phyloP scores from a whole-genome alignment of 75 land plant genomes.

The Sequoia sempervirens region DNA sequence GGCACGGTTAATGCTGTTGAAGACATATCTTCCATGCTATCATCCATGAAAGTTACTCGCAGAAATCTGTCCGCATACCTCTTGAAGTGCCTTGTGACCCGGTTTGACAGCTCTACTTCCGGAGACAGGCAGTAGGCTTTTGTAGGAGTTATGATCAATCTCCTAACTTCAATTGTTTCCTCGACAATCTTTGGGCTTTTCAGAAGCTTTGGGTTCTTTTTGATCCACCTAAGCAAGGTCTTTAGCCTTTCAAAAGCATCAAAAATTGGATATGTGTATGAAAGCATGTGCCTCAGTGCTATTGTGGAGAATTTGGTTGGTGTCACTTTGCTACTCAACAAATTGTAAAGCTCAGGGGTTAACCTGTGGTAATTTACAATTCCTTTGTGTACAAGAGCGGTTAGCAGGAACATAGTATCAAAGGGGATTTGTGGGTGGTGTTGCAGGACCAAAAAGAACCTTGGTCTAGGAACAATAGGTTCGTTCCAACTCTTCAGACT shows the following conservation, averaged over 20 bases:
- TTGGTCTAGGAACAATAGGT: slow-evolving; percentile 22
- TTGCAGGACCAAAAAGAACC: slow-evolving; percentile 42
- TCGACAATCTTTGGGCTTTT: slow-evolving; percentile 19
- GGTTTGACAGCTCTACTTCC: slow-evolving; percentile 76
- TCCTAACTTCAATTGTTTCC: slow-evolving; percentile 49
- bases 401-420: slow-evolving; percentile 57
- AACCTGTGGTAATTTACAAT: slow-evolving; percentile 63
- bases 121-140: slow-evolving; percentile 82
- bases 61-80: slow-evolving; percentile 56
- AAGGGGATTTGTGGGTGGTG: slow-evolving; percentile 40
- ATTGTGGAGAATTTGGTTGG: background rate
- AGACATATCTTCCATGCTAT: slow-evolving; percentile 47
- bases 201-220: slow-evolving; percentile 38
- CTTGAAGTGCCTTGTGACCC: slow-evolving; percentile 63
- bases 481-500: slow-evolving; percentile 22
- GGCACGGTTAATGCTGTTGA: slow-evolving; percentile 26
- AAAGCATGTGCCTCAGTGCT: slow-evolving; percentile 56
- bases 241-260: slow-evolving; percentile 49
- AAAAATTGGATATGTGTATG: slow-evolving; percentile 51
- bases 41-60: slow-evolving; percentile 75
- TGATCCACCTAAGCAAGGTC: slow-evolving; percentile 57
- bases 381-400: slow-evolving; percentile 67
- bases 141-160: slow-evolving; percentile 81
- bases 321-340: slow-evolving; percentile 35
- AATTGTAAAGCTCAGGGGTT: slow-evolving; percentile 45